Evolutionary conservation across 1,139 yeast genomes (phyloP).

Genomic region (Chernovozyma sophiae-reginae): DNA sequence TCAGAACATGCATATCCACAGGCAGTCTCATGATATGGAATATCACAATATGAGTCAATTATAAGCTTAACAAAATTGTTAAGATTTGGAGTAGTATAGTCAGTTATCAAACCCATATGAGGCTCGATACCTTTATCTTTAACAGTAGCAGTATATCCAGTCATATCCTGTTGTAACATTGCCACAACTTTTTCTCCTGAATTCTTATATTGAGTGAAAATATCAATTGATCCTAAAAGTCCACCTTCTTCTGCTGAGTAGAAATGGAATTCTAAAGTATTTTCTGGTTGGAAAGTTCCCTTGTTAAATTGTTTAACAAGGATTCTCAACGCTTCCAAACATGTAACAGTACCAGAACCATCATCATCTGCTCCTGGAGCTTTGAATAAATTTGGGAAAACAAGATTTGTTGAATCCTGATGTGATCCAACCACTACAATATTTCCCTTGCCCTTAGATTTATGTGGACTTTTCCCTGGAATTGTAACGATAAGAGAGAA

Average conservation of each 20-base stretch:
- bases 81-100: conserved; percentile 59
- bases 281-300: conserved; percentile 51
- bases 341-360: conserved; percentile 83
- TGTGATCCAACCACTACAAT: conserved; percentile 83
- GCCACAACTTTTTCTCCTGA: conserved; percentile 57
- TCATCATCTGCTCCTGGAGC: conserved; percentile 98
- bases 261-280: conserved; percentile 88
- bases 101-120: conserved; percentile 76
- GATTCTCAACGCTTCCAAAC: conserved; percentile 69
- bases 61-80: conserved; percentile 61
- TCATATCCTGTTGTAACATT: conserved; percentile 94
- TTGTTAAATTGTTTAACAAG: conserved; percentile 35
- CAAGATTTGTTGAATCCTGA: conserved; percentile 76
- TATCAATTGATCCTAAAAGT: conserved; percentile 77
- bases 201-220: conserved; percentile 54
- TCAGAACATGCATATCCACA: conserved; percentile 96
- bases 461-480: conserved; percentile 30
- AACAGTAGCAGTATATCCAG: conserved; percentile 69
- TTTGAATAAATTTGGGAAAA: conserved; percentile 62
- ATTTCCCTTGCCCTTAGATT: conserved; percentile 19
- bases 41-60: conserved; percentile 56
- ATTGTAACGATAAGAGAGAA: conserved; percentile 39
- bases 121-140: conserved; percentile 56
- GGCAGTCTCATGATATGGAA: conserved; percentile 66
- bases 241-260: conserved; percentile 97